A percentile compares a stretch with the other conserved stretches of the same genome.
Conservation (phyloP, 1,284 basidiomycete species). For the Ganoderma leucocontextum region DNA sequence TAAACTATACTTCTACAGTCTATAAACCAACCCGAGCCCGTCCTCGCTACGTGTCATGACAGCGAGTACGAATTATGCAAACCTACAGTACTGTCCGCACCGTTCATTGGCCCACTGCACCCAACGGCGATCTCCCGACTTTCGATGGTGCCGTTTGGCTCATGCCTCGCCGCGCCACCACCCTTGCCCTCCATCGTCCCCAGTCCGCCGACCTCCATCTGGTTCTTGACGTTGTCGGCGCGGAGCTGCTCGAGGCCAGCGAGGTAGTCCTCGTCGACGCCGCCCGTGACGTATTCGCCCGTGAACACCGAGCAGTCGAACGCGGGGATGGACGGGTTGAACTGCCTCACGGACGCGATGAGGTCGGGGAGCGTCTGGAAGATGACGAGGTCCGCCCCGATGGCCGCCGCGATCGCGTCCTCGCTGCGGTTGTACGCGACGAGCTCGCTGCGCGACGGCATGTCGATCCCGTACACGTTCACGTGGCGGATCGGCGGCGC, state of each 20-base stretch:
- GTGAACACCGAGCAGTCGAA: conserved; percentile 99
- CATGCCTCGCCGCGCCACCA: conserved; percentile 40
- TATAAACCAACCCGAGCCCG: background rate
- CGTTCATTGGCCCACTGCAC: conserved; percentile 56
- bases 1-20: background rate
- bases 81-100: conserved; percentile 78
- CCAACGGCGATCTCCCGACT: conserved; percentile 42
- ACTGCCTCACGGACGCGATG: conserved; percentile 85
- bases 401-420: conserved; percentile 81
- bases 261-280: conserved; percentile 91
- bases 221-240: conserved; percentile 83
- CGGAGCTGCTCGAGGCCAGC: conserved; percentile 79
- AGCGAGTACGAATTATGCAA: conserved; percentile 64
- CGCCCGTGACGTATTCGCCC: conserved; percentile 96
- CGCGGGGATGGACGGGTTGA: conserved; percentile 81
- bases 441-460: conserved; percentile 95
- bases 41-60: conserved; percentile 9
- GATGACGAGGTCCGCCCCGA: conserved; percentile 97
- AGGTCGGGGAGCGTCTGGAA: conserved; percentile 97
- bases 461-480: conserved; percentile 99
- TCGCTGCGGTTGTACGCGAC: conserved; percentile 88
- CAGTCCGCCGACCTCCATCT: conserved; percentile 42
- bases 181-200: conserved; percentile 50
- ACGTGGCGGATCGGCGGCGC: conserved; percentile 95
- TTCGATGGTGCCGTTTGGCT: conserved; percentile 27